phyloP scores from a whole-genome alignment of 225 moss, liverwort and hornwort species.

The Bryum argenteum region DNA sequence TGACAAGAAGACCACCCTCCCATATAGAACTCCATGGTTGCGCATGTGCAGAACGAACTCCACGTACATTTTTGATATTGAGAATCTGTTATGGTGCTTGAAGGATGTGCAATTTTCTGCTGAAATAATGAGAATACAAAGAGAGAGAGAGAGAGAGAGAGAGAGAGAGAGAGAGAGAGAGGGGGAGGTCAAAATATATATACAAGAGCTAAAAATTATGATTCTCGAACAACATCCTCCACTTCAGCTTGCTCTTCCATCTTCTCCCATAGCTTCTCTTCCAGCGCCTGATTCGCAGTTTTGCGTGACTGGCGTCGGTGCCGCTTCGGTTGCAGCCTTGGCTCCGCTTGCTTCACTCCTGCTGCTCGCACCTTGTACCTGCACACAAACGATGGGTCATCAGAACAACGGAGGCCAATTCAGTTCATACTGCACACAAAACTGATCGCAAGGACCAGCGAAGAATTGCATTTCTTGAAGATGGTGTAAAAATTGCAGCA shows the following conservation, averaged over 20 bases:
- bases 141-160: background rate
- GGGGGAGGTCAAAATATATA: background rate
- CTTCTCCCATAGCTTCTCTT: conserved; percentile 84
- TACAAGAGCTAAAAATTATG: conserved; percentile 4
- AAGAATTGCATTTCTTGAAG: too few species aligned
- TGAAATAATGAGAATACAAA: background rate
- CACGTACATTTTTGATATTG: too few species aligned
- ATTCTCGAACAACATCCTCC: conserved; percentile 57
- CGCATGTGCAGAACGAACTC: too few species aligned
- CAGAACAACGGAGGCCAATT: background rate
- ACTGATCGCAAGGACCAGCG: background rate
- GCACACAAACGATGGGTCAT: background rate
- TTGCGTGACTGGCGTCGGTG: conserved; percentile 95
- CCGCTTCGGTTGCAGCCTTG: conserved; percentile 77
- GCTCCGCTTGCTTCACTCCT: conserved; percentile 92
- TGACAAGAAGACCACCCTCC: too few species aligned
- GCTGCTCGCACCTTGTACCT: conserved; percentile 90
- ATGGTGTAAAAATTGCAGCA: too few species aligned
- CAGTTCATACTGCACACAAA: background rate
- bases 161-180: background rate
- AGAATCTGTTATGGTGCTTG: too few species aligned
- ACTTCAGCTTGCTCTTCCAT: conserved; percentile 90
- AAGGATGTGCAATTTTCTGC: too few species aligned
- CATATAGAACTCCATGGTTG: too few species aligned
- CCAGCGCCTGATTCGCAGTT: conserved; percentile 75